Evolutionary conservation across 192 early-diverging fungal genomes (phyloP), one percentile per base, ranked within the genome.

Genomic region (Coemansia sp.): DNA sequence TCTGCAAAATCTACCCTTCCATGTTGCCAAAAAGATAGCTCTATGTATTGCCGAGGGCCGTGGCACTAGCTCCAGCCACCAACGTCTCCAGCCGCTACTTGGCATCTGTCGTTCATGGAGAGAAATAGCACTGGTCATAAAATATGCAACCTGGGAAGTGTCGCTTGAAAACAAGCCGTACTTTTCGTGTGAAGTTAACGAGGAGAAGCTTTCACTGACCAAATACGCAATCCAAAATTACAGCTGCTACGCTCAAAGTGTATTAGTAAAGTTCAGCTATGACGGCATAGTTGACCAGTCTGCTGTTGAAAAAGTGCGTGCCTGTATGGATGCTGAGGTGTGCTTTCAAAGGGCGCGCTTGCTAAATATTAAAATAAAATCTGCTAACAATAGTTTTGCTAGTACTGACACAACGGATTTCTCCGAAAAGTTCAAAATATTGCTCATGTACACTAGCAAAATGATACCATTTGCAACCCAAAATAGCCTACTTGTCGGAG

Each of bases 361-460:
- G n/a, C 29, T 52, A 21, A 18, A 52, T 32, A 19, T 31, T 16
- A 52, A 52, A 52, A 52, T 52, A 27, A 18, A 16, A 31, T 52
- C 7, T 4, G 8, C 8, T 11, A 21, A 44, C 6, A 21, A 44
- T 31, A 3, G 12, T 25, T 27, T 2, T 31, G 3, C 10, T 18
- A 40, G 35, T 16, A 16, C 35, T 1, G 19, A 33, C 30, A 8
- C 28, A 0, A 22, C 28, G n/a, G 11, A 52, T 28, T 31, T 32
- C 18, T 29, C 25, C 18, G 28, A 31, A 9, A 52, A 52, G 2
- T 22, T 52, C 7, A 29, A 52, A 22, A 29, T 31, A 11, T 21
- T 32, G 50, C 50, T 52, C 3, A 19, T 21, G 6, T 31, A 52
- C 31, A 33, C 31, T 32, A 21, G 18, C 43, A 32, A 21, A 28